Base-by-base conservation (phyloP, 208 protist species). In the Tritrichomonas foetus region DNA sequence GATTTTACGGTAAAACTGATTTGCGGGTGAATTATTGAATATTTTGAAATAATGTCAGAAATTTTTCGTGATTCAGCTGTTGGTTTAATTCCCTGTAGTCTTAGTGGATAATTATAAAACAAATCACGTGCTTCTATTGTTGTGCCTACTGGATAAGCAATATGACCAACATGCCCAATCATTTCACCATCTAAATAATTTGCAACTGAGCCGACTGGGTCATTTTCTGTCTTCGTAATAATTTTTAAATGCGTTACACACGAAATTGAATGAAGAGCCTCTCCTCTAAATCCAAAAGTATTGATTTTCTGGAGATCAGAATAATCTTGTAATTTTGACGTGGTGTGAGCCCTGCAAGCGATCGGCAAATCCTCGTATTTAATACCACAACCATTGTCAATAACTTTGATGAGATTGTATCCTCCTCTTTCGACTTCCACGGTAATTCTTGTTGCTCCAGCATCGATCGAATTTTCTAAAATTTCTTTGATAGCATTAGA, bases 241-340 rank as follows among this genome's bases (percentile, higher is more conserved):
- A 89, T 89, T 57, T 22, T n/a, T 53, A 89, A 47, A 36, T 89
- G 27, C 5, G 75, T n/a, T 33, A 22, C 36, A 66, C 3, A 64
- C 9, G 69, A 47, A 66, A 99, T 95, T 13, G 97, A 98, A 92
- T 97, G 97, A 55, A 99, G 95, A 39, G 98, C 98, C 94, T 99
- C 98, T 1, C 98, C 98, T 22, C 98, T 96, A 94, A 99, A 99
- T 27, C 98, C 98, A 95, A 97, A 98, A 3, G 97, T 97, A n/a
- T 20, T n/a, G 25, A 98, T 93, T 9, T 36, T 84, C 33, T 96
- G 16, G 2, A 98, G 49, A 78, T 98, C 97, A 14, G 95, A 55
- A 94, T 97, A 98, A 0, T 57, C 47, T 3, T 89, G 13, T 41
- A 98, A 33, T 94, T 97, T 97, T 0, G 95, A 97, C 22, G 97